Evolutionary conservation across 1,139 yeast species (phyloP), one percentile per base, ranked within the genome.

Genomic region (Wickerhamomyces sp.): DNA sequence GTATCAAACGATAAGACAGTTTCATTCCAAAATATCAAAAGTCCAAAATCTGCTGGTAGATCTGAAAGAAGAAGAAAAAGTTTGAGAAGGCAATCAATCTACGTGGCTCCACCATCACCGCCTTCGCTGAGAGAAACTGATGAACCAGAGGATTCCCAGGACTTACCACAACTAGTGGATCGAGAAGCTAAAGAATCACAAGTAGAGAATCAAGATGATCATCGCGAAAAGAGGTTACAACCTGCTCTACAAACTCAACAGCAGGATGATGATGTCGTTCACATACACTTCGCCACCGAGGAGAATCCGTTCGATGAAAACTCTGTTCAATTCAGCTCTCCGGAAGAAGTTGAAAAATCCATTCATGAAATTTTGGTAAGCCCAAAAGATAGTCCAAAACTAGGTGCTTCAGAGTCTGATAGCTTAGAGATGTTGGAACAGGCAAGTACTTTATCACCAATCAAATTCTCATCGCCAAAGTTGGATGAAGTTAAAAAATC

Each of bases 41-140:
- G 50, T 16, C 54, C 52, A 18, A 37, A 41, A 36, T 42, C 35
- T 17, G 16, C 33, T 10, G 28, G 44, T 1, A 41, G 36, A 22
- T 36, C 48, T n/a, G 57, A 53, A 32, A 55, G 58, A 44, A 57
- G 59, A 42, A 54, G 65, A 18, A 62, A 57, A 40, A 58, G 62
- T 38, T 52, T 60, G 5, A 54, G 68, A 44, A 55, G 68, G 38
- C 63, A 62, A 35, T 62, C 68, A 2, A 54, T 62, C 28, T 59
- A 59, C 41, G 46, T 59, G 19, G 57, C 62, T 7, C 53, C 59
- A 2, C 51, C 49, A 2, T 43, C 46, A 5, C 40, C 50, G 3
- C 47, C 46, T 12, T 13, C 31, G 2, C 23, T 37, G 5, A 26
- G 27, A 15, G 44, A 39, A 21, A 32, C 26, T n/a, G 33, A 30